Percentiles rank a stretch among this genome's conserved stretches.
Conservation (phyloP, 768 basidiomycete genomes). For the Russula vinacea region DNA sequence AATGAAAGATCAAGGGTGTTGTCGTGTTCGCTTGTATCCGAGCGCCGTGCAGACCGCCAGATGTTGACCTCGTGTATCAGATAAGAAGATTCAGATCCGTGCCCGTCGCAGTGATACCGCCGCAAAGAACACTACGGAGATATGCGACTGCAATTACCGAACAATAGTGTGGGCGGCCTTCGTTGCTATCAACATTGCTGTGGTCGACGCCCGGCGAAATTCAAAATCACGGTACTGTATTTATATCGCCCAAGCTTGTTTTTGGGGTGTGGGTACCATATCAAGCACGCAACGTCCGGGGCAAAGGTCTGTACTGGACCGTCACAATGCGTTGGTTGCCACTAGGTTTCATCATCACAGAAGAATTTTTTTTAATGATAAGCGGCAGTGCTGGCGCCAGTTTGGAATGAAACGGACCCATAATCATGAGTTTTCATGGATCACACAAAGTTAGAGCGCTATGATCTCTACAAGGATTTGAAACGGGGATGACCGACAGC, state of each 20-base stretch:
- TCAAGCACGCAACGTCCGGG: background rate
- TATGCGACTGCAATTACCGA: slow-evolving; percentile 3
- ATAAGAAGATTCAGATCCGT: background rate
- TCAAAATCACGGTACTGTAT: background rate
- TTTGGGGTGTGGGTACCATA: too few species aligned
- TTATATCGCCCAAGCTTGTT: background rate
- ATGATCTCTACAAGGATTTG: background rate
- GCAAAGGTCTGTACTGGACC: too few species aligned
- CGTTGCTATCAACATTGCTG: background rate
- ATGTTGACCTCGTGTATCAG: slow-evolving; percentile 13
- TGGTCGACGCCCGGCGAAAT: background rate
- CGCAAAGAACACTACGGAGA: background rate
- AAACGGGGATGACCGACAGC: background rate
- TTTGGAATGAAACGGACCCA: background rate
- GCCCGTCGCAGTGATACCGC: background rate
- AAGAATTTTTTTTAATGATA: background rate
- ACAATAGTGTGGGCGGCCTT: background rate
- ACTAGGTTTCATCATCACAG: background rate
- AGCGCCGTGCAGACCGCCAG: background rate
- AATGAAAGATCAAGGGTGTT: background rate
- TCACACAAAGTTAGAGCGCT: too few species aligned
- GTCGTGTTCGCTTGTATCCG: background rate
- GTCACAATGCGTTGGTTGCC: background rate
- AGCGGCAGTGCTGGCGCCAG: background rate
- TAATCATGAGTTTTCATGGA: background rate